Base-by-base conservation (phyloP, 192 early-diverging fungal species). In the Coemansia sp. region DNA sequence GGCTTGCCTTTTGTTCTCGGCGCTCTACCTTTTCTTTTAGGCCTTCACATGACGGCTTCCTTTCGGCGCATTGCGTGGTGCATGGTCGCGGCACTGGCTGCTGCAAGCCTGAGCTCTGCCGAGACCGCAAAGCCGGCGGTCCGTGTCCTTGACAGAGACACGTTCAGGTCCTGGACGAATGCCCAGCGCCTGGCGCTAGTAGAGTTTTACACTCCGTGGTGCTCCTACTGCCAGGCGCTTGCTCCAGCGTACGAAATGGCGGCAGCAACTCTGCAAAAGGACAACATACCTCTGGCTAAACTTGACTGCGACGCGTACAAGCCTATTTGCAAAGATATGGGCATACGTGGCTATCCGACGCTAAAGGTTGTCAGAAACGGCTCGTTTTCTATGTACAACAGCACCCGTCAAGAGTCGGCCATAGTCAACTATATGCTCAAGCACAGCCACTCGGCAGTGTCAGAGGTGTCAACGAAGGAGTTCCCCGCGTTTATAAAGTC, bases 191-290 rank as follows among this genome's bases (percentile, higher is more conserved):
- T 95, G 45, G 83, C 88, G 15, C 82, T 97, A 33, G 87, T 97
- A 38, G 91, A 97, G 79, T 97, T 97, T 78, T 97, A 87, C 68
- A 93, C 95, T 5, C 95, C 93, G 41, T 97, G 66, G 95, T 98
- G 95, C 79, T 87, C 90, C 59, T 88, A 98, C 82, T 98, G 95
- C 81, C 88, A 96, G 82, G 87, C 83, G 34, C 78, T 89, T 37
- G 93, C 90, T 25, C 94, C 93, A 27, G 88, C 94, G 45, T 98
- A 94, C 68, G 94, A 93, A 67, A 71, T 69, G 35, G 94, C 95
- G 46, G 95, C 94, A 49, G 85, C 86, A 15, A 56, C 75, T 40
- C 81, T 98, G 59, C 90, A 93, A 80, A 57, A 77, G 18, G 69
- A 80, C 38, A 75, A 69, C 15, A 83, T 94, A 53, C 78, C 83